Evolutionary conservation across 495 filamentous ascomycete genomes (phyloP).

Genomic region (Evernia prunastri): DNA sequence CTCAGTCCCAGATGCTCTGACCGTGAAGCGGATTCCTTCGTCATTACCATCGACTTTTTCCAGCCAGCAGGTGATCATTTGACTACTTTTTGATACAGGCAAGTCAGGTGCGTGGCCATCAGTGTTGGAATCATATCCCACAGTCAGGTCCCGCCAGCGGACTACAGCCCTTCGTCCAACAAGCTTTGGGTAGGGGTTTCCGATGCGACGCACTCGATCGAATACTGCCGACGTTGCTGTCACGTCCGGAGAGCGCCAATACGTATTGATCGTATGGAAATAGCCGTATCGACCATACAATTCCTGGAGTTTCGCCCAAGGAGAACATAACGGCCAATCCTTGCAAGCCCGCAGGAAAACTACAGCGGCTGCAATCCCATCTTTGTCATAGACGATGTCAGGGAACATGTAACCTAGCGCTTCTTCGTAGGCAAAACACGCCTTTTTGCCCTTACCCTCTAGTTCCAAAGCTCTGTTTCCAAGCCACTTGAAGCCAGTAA

Average conservation of each 20-base stretch:
- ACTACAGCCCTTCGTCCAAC: slow-evolving; percentile 48
- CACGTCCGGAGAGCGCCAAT: slow-evolving; percentile 56
- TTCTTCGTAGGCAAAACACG: slow-evolving; percentile 63
- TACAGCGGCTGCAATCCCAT: slow-evolving; percentile 60
- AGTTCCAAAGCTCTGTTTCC: slow-evolving; percentile 43
- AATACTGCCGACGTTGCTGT: slow-evolving; percentile 50
- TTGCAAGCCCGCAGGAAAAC: slow-evolving; percentile 54
- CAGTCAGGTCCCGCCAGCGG: slow-evolving; percentile 63
- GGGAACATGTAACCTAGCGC: slow-evolving; percentile 73
- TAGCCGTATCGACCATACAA: slow-evolving; percentile 58
- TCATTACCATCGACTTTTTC: slow-evolving; percentile 33
- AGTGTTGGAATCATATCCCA: slow-evolving; percentile 55
- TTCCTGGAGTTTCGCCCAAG: slow-evolving; percentile 52
- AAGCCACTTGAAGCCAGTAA: slow-evolving; percentile 77
- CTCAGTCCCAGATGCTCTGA: slow-evolving; percentile 64
- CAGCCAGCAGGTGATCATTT: slow-evolving; percentile 70
- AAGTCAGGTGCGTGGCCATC: slow-evolving; percentile 49
- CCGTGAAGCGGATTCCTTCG: slow-evolving; percentile 54
- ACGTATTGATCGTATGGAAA: slow-evolving; percentile 62
- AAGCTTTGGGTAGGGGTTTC: slow-evolving; percentile 36
- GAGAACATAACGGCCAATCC: slow-evolving; percentile 48
- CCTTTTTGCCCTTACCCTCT: slow-evolving; percentile 42
- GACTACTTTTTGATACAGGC: slow-evolving; percentile 51
- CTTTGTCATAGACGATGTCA: slow-evolving; percentile 59
- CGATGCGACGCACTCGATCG: slow-evolving; percentile 44